These are phyloP conservation scores for Borealophlyctis nickersoniae DNA, from an alignment of 192 early-diverging fungal genomes.

Conservation along the genomic window DNA sequence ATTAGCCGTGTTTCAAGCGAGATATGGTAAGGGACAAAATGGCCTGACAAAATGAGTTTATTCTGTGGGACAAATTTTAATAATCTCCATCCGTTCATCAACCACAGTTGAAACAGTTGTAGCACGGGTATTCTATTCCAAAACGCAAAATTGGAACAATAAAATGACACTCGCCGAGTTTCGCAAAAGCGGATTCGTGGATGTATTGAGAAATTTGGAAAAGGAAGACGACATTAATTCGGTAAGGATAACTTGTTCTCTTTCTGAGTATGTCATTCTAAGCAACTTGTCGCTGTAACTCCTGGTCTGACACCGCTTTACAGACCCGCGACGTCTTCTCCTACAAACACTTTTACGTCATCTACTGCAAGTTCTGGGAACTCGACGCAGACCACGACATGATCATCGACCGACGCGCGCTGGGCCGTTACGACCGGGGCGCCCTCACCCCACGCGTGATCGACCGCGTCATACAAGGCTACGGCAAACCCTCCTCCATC, in stretches of 20 bases:
- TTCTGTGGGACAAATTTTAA: not conserved
- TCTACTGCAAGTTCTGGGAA: slow-evolving; percentile 97
- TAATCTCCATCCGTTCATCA: not conserved
- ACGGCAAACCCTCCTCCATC: slow-evolving; percentile 53
- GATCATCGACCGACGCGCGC: slow-evolving; percentile 64
- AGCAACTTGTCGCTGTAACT: not conserved
- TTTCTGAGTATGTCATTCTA: too few relatives aligned
- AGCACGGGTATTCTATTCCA: slow-evolving; percentile 79
- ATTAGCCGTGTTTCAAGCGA: slow-evolving; percentile 77
- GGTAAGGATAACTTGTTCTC: slow-evolving; percentile 33
- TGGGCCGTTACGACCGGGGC: slow-evolving; percentile 70
- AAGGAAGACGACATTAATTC: slow-evolving; percentile 68
- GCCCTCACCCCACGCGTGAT: slow-evolving; percentile 69
- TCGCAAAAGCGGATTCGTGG: slow-evolving; percentile 57
- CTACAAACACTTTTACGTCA: slow-evolving; percentile 97
- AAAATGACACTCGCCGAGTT: slow-evolving; percentile 77
- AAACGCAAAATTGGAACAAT: slow-evolving; percentile 62
- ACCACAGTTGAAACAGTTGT: slow-evolving; percentile 80
- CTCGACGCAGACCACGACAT: slow-evolving; percentile 88
- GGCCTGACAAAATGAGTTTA: not conserved
- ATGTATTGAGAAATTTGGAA: slow-evolving; percentile 64
- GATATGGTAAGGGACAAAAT: slow-evolving; percentile 60
- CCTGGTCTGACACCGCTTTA: not conserved
- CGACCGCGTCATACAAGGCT: slow-evolving; percentile 68
- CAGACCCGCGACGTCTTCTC: slow-evolving; percentile 83